Base-by-base conservation (phyloP, 2,329 filamentous ascomycete genomes). In the Aspergillus oerlinghausenensis region DNA sequence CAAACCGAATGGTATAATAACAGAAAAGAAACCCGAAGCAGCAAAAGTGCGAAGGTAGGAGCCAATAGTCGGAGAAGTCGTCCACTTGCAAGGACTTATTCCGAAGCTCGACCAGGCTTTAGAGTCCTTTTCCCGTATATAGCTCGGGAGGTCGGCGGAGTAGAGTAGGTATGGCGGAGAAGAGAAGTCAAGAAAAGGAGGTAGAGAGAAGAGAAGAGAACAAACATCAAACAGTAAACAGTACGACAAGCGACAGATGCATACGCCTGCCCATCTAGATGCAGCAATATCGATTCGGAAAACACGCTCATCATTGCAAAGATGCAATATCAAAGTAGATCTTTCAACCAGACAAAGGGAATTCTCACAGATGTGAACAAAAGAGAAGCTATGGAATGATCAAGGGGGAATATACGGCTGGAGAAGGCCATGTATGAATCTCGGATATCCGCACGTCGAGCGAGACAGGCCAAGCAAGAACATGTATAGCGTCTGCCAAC, bases 201-300 rank as follows among this genome's bases (percentile, higher is more conserved):
- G 25, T 42, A 53, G 42, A 50, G 43, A 42, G 52, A 51, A 50
- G 28, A 55, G 50, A 52, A 48, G 45, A 57, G 56, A 55, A 52
- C 57, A 47, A 57, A 57, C 60, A 60, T 57, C 45, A 56, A 61
- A 56, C 55, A 58, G 50, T 52, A 56, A 61, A 56, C 55, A 58
- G 50, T 52, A 63, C 59, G 61, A 59, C 59, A 56, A 65, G 57
- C 61, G 60, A 63, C 57, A 64, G 63, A 67, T 67, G 61, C 60
- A 62, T 63, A 62, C 62, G 65, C 63, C 63, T 57, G 63, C 62
- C 62, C 57, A 66, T 67, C 63, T 68, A 68, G 67, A 68, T 70
- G 65, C 65, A 67, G 57, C 55, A 63, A 63, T 54, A 55, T 63
- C 59, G 63, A 55, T 55, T 56, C 53, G 49, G 52, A 50, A n/a